Base-by-base conservation (phyloP, 768 basidiomycete genomes). In the Cystofilobasidium ferigula region DNA sequence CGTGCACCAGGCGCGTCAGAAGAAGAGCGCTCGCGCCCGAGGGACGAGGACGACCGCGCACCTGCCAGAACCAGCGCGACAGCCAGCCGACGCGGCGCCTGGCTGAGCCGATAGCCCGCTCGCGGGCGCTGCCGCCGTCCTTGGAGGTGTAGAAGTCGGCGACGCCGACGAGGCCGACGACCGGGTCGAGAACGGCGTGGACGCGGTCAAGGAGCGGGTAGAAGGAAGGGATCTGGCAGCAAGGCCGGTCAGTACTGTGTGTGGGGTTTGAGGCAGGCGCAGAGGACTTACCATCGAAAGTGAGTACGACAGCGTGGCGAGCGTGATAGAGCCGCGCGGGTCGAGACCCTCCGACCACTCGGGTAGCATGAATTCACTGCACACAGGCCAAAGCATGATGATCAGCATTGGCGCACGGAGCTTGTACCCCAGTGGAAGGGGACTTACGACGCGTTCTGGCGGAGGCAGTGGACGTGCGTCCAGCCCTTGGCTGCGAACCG, bases 61-160 rank as follows among this genome's bases (percentile, higher is more conserved):
- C 84, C 70, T 85, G 83, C 86, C 86, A 87, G 77, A 88, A 88
- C 83, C 84, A 83, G 4, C 85, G 79, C n/a, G 81, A 80, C 57
- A 84, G 77, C 84, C 84, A 87, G 0, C 71, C 82, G 78, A 74
- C 83, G 80, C 74, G 81, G 78, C 83, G 83, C 68, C 81, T 82
- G 28, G 78, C 78, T 0, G 83, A 83, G 0, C 85, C 85, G 42
- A 86, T 85, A 0, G 84, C 82, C 40, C 64, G 48, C 43, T 51
- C 48, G 10, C 42, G 59, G 16, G 64, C 64, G 4, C 57, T 71
- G 14, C 73, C 73, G 13, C 62, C 61, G 56, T 74, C 73, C 30
- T 73, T 67, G n/a, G 74, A 72, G 8, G 73, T 73, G 66, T 76
- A 88, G 73, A 88, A 88, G 77, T 88, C 86, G 42, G 80, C 83